A percentile compares a stretch with the other conserved stretches of the same genome.
phyloP scores from a whole-genome alignment of 441 rosid genomes.

The Melastoma candidum region DNA sequence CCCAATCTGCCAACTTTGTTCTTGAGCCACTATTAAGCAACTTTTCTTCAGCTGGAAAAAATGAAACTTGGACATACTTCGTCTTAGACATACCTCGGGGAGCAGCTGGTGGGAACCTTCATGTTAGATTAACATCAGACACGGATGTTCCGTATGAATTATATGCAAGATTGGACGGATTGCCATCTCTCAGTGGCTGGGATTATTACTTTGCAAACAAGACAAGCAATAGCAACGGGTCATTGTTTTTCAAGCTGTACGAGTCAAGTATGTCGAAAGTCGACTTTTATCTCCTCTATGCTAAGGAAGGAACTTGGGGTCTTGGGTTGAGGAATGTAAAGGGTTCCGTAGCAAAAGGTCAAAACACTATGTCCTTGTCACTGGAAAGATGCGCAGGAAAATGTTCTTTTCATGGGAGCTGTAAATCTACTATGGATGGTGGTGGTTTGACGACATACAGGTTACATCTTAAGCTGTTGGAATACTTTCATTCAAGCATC shows the following conservation, averaged over 20 bases:
- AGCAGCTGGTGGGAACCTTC: constrained; percentile 92
- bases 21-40: constrained; percentile 72
- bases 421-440: constrained; percentile 70
- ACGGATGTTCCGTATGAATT: constrained; percentile 48
- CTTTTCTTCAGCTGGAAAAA: constrained; percentile 33
- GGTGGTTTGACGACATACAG: constrained; percentile 91
- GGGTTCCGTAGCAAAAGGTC: constrained; percentile 24
- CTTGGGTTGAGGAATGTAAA: constrained; percentile 57
- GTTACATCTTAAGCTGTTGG: constrained; percentile 10
- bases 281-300: constrained; percentile 72
- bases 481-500: constrained; percentile 2
- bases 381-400: constrained; percentile 83
- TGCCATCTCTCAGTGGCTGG: constrained; percentile 59
- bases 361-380: constrained; percentile 48
- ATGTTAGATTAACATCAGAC: constrained; percentile 52
- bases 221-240: constrained; percentile 47
- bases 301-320: constrained; percentile 81
- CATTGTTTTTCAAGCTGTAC: constrained; percentile 47
- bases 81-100: constrained; percentile 65
- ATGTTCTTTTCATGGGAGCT: constrained; percentile 78
- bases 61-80: constrained; percentile 73
- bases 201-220: constrained; percentile 74
- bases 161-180: constrained; percentile 71
- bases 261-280: constrained; percentile 55
- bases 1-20: constrained; percentile 52